Conservation (phyloP, 148 eudicot species). For the Cornus suecica region DNA sequence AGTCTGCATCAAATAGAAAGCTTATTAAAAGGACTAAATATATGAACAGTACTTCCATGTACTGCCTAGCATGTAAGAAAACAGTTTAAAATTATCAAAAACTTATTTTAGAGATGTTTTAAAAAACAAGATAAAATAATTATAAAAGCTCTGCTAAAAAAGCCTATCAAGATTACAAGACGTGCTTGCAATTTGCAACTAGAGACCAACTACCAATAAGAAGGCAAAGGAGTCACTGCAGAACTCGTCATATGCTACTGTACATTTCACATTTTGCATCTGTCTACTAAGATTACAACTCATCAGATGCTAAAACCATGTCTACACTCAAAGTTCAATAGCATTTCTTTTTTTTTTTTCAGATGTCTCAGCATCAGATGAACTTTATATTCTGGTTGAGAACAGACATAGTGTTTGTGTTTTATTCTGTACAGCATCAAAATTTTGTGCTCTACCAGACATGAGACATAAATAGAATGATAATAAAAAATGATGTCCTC, state of each 20-base stretch:
- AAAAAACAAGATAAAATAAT: not conserved
- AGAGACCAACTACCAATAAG: not conserved
- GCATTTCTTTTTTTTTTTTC: not conserved
- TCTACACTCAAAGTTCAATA: not conserved
- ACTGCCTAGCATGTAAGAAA: not conserved
- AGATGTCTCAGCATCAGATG: not conserved
- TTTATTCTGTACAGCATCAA: not conserved
- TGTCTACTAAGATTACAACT: not conserved
- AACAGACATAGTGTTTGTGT: not conserved
- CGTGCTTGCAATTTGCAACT: not conserved
- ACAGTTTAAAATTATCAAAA: not conserved
- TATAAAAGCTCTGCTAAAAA: not conserved
- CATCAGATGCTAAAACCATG: not conserved
- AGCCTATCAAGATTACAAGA: not conserved
- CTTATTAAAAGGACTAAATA: not conserved
- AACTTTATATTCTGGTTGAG: not conserved
- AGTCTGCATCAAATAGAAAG: constrained; percentile 57
- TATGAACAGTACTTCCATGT: not conserved
- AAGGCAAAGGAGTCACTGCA: not conserved
- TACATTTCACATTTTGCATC: not conserved
- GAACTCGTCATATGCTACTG: not conserved
- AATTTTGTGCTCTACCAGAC: not conserved
- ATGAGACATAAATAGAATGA: not conserved
- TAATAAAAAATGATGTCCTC: not conserved
- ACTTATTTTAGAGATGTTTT: not conserved